These are phyloP conservation scores for Juncus effusus DNA, from an alignment of 176 grass and related monocot genomes.

Conservation along the genomic window DNA sequence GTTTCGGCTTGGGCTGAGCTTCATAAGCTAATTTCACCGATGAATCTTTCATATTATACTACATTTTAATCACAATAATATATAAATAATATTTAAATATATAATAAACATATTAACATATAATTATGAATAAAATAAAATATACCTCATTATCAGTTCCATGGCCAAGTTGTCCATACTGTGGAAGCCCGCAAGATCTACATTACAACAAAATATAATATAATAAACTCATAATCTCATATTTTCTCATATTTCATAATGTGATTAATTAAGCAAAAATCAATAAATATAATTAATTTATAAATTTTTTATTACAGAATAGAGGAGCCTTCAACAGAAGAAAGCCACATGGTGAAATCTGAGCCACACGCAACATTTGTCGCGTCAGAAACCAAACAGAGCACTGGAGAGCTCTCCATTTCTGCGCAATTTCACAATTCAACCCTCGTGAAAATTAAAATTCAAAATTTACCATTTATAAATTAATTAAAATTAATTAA, in stretches of 20 bases:
- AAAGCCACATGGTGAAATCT: constrained; percentile 95
- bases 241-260: constrained; percentile 5
- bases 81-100: constrained; percentile 17
- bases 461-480: constrained; percentile 14
- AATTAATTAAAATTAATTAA: constrained; percentile 5
- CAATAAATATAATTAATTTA: no score
- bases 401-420: constrained; percentile 64
- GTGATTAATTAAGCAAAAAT: constrained; percentile 28
- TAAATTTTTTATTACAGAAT: constrained; percentile 52
- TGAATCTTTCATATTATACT: constrained; percentile 91
- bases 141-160: constrained; percentile 94
- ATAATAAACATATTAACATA: constrained; percentile 1
- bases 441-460: constrained; percentile 5
- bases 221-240: constrained; percentile 27
- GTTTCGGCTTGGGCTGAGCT: constrained; percentile 67
- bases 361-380: constrained; percentile 66
- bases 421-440: constrained; percentile 53
- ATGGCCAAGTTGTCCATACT: constrained; percentile 96
- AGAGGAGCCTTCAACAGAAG: constrained; percentile 83
- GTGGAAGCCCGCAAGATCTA: constrained; percentile 82
- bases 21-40: constrained; percentile 93
- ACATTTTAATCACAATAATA: constrained; percentile 12
- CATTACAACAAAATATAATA: constrained; percentile 43
- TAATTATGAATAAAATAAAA: not conserved
- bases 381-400: constrained; percentile 67